Conservation (phyloP, 768 basidiomycete species). For the Boletus rubroflammeus region DNA sequence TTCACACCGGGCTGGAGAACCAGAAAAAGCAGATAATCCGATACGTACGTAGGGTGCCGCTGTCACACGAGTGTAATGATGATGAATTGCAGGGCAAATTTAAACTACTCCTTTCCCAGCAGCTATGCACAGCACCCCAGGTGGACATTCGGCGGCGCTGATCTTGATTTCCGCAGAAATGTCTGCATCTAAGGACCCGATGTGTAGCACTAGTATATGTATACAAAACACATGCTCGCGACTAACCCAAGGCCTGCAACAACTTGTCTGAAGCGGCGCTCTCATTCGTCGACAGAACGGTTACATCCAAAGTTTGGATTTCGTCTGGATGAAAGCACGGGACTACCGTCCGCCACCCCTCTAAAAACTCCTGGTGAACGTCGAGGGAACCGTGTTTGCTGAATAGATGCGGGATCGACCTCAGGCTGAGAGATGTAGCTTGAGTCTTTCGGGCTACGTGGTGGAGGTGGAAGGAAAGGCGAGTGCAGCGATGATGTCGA, state of each 20-base stretch:
- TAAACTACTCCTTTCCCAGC: neutral
- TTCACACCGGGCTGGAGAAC: neutral
- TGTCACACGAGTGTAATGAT: neutral
- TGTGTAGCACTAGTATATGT: neutral
- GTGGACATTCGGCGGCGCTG: neutral
- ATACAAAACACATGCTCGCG: slow-evolving; percentile 2
- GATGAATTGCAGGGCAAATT: neutral
- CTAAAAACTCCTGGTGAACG: slow-evolving; percentile 18
- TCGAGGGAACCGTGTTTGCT: slow-evolving; percentile 41
- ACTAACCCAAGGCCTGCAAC: neutral
- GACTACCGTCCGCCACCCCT: slow-evolving; percentile 19
- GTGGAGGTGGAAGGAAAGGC: slow-evolving; percentile 25
- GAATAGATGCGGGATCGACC: slow-evolving; percentile 24
- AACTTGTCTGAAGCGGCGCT: neutral
- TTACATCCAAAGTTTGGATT: slow-evolving; percentile 5
- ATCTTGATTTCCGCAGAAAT: neutral
- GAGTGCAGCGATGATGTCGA: slow-evolving; percentile 22
- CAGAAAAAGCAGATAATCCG: neutral
- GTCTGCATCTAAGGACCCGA: neutral
- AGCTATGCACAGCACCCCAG: neutral
- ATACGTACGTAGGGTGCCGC: neutral
- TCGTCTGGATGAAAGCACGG: slow-evolving; percentile 18
- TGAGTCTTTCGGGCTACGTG: slow-evolving; percentile 19
- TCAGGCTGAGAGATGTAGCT: slow-evolving; percentile 32
- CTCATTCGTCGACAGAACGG: slow-evolving; percentile 14